phyloP scores from a whole-genome alignment of 2,329 filamentous ascomycete species.

The Colletotrichum orchidophilum region DNA sequence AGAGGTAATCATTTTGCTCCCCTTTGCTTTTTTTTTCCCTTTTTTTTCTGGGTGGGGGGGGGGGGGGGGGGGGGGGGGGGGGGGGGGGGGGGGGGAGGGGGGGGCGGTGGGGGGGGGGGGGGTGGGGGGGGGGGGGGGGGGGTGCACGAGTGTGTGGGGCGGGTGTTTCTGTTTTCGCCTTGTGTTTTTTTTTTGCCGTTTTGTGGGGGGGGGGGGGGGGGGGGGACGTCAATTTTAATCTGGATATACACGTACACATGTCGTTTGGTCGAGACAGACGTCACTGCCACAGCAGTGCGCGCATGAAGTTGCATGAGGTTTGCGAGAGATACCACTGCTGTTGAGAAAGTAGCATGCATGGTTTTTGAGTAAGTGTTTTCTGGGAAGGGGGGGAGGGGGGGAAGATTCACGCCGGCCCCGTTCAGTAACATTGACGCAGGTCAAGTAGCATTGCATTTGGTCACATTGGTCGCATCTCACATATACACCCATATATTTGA shows the following conservation, averaged over 20 bases:
- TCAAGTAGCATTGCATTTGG: background rate
- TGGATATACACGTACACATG: conserved; percentile 1
- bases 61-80: too few species aligned
- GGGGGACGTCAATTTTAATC: background rate
- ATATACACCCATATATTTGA: background rate
- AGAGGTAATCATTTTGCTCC: conserved; percentile 17
- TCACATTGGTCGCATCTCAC: background rate
- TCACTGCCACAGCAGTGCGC: background rate
- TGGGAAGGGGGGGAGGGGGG: background rate
- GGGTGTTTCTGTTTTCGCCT: too few species aligned
- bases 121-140: too few species aligned
- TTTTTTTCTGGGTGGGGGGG: too few species aligned
- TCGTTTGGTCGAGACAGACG: background rate
- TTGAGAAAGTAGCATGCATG: conserved; percentile 10
- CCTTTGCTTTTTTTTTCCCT: conserved; percentile 3
- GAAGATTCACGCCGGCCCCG: background rate
- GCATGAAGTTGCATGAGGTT: conserved; percentile 13
- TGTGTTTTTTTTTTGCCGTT: conserved; percentile 21
- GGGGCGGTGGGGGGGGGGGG: too few species aligned
- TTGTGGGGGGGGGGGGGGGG: too few species aligned
- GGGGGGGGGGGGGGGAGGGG: too few species aligned
- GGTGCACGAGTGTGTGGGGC: too few species aligned
- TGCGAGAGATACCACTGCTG: conserved; percentile 34
- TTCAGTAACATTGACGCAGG: background rate
- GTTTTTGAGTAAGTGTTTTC: background rate